Evolutionary conservation across 371 early-diverging fungal genomes (phyloP), one percentile per base, ranked within the genome.

Genomic region (Thermomucor indicae-seudaticae): DNA sequence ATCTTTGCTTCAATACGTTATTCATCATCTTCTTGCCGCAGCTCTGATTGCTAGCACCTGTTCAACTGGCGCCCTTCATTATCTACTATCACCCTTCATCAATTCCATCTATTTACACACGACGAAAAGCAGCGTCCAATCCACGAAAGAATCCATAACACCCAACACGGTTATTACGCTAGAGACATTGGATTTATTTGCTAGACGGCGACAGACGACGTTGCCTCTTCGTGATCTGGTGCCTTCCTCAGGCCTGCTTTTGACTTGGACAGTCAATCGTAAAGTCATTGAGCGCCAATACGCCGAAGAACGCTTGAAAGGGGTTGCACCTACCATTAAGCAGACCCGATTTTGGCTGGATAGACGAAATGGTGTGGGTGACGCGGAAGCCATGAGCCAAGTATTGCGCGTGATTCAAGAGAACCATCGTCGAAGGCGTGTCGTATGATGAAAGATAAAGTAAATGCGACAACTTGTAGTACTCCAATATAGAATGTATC

Each of bases 281-380:
- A 47, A 58, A 38, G 34, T 41, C 7, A 8, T 62, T 0, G n/a
- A n/a, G n/a, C n/a, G n/a, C n/a, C n/a, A n/a, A n/a, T n/a, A n/a
- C n/a, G n/a, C n/a, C n/a, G n/a, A n/a, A n/a, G n/a, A n/a, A n/a
- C n/a, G n/a, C n/a, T n/a, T n/a, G n/a, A n/a, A n/a, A n/a, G n/a
- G n/a, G n/a, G n/a, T n/a, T n/a, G 38, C n/a, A 22, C 62, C 60
- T 8, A 43, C 11, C 6, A 38, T 67, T 11, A 38, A 37, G 20
- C 75, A 74, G 32, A 63, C 58, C 7, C 58, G 60, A 29, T 75
- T 75, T 47, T 75, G 75, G 72, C 35, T 75, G 40, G 75, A 75
- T 46, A 61, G 65, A 38, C 60, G 65, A 6, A 58, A 56, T 32
- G 70, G 70, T 1, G 43, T 48, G 14, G 75, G 67, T 0, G 67